Evolutionary conservation across 23 red algal genomes (phyloP), one percentile per base, ranked within the genome.

Genomic region (Cyanidioschyzon merolae): DNA sequence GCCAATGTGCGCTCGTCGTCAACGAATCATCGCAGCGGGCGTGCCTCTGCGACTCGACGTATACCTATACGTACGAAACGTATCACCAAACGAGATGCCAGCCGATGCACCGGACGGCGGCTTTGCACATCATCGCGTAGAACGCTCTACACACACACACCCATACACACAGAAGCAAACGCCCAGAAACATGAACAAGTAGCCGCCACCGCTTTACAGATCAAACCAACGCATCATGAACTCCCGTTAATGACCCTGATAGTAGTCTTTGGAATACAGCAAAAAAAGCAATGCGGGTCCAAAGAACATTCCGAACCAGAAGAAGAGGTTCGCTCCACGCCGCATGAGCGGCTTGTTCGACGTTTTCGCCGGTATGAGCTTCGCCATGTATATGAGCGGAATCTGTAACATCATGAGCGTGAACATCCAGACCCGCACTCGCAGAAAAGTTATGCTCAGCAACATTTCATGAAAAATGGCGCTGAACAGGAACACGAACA

Each of bases 221-320:
- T n/a, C n/a, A n/a, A n/a, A n/a, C n/a, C n/a, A n/a, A n/a, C n/a
- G n/a, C n/a, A n/a, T n/a, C n/a, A n/a, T n/a, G n/a, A n/a, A n/a
- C n/a, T n/a, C n/a, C n/a, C n/a, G n/a, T n/a, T n/a, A 25, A 35
- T 15, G 12, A 7, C 30, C 29, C 63, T 71, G 63, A 35, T 71
- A 71, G 63, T 71, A 71, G 32, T 71, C 63, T 35, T 71, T 71
- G 16, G n/a, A 71, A 35, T 71, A 71, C 32, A 71, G 21, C n/a
- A 71, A 35, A 32, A 71, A 71, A 7, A 81, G 54, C 37, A 81
- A 39, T 2, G 78, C 78, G 35, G 78, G 78, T 15, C 78, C 78
- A 12, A 81, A 41, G 59, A 81, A 81, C 78, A 81, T 81, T 35
- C 78, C 78, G 30, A 81, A 81, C 78, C 78, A 81, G 41, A 81